A percentile compares a stretch with the other conserved stretches of the same genome.
These are phyloP conservation scores for Podosphaera fusca DNA, from an alignment of 2,329 filamentous ascomycete genomes.

Conservation along the genomic window DNA sequence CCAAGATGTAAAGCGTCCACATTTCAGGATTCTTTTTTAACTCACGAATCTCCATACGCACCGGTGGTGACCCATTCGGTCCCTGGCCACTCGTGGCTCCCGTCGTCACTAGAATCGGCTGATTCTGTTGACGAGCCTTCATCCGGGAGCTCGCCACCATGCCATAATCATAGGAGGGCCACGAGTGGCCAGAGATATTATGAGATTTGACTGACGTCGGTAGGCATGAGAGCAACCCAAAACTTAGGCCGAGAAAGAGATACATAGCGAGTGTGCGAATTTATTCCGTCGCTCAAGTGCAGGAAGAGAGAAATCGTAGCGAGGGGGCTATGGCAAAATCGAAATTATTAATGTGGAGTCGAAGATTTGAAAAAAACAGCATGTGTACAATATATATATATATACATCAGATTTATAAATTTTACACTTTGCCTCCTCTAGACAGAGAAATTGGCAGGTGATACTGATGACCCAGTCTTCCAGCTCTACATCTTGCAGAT, in stretches of 20 bases:
- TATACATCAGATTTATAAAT: not conserved
- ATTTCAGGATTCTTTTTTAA: slow-evolving; percentile 8
- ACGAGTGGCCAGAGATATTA: not conserved
- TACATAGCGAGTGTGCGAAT: not conserved
- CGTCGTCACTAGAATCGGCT: slow-evolving; percentile 4
- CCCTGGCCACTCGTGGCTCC: slow-evolving; percentile 7
- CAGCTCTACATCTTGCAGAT: not conserved
- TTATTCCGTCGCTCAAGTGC: too few relatives aligned
- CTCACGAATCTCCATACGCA: slow-evolving; percentile 10
- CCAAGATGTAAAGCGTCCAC: slow-evolving; percentile 14
- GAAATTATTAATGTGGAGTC: too few relatives aligned
- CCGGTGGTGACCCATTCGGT: slow-evolving; percentile 7
- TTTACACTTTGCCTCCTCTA: not conserved
- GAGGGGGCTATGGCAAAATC: too few relatives aligned
- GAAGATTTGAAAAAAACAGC: too few relatives aligned
- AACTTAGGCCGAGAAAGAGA: not conserved
- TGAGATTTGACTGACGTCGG: not conserved
- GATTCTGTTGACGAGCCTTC: slow-evolving; percentile 5
- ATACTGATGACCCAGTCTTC: not conserved
- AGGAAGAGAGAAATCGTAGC: too few relatives aligned
- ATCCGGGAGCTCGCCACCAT: slow-evolving; percentile 3
- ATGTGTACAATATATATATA: too few relatives aligned
- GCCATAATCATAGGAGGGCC: slow-evolving; percentile 9
- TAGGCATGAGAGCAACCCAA: not conserved
- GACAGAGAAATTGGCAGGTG: not conserved